Base-by-base conservation (phyloP, 2,329 filamentous ascomycete species). In the Cladosporium sp. region DNA sequence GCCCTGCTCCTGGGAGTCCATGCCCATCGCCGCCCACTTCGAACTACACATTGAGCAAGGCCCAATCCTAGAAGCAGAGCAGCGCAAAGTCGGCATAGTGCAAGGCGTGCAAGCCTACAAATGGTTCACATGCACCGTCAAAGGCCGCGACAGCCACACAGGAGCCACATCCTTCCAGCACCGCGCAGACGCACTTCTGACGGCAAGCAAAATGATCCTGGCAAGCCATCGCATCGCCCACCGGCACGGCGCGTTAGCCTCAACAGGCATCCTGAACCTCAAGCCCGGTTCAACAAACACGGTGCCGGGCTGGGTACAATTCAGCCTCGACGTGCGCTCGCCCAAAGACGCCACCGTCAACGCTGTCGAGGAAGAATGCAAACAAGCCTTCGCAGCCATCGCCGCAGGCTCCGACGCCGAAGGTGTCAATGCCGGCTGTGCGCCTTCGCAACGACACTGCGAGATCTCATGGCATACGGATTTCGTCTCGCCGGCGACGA, bases 1-100 rank as follows among this genome's bases (percentile, higher is more conserved):
- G 0, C 74, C 77, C 7, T 78, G 79, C 18, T 80, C 74, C 47
- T 74, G 84, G 63, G 72, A 76, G 54, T 71, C 74, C 27, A 79
- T 77, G 13, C 85, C 84, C 0, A 81, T 90, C 68, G 84, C 80
- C 0, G 86, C 85, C 0, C 86, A 92, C 65, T 91, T 92, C 60
- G 87, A 92, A 66, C 75, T 93, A 8, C 88, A 93, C 62, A 92
- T 92, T 47, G 88, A 94, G 64, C 89, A 94, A 64, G 87, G 87
- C 0, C 86, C 87, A 0, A 79, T 88, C 29, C 75, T 94, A 1
- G 83, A 91, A 60, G 75, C 75, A 13, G 74, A 78, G 22, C 69
- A 57, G 67, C 76, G 82, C 56, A 82, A 82, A 49, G 77, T 92
- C 45, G 83, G 84, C 16, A 76, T 87, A 5, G 86, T 91, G 4